A percentile compares a stretch with the other conserved stretches of the same genome.
phyloP scores from a whole-genome alignment of 192 early-diverging fungal genomes.

The Entomortierella chlamydospora region DNA sequence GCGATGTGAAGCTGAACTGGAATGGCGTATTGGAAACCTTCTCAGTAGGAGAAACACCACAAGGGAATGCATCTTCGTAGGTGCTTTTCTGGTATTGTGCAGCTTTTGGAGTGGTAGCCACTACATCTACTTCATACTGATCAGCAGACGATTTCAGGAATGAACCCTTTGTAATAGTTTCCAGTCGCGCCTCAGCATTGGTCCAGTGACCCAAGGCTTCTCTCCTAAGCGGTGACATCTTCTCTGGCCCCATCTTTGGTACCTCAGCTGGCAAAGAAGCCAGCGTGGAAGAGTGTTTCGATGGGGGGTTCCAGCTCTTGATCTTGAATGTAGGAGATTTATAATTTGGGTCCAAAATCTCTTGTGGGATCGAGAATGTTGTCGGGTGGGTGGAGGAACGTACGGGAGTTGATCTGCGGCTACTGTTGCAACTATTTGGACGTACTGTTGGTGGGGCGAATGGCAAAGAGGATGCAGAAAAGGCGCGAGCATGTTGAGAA shows the following conservation, averaged over 20 bases:
- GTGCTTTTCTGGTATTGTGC: background rate
- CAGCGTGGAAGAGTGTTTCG: background rate
- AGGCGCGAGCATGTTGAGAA: background rate
- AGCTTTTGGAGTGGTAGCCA: background rate
- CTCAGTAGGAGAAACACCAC: background rate
- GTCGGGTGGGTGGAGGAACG: background rate
- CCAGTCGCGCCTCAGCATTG: background rate
- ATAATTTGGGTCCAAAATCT: slow-evolving; percentile 47
- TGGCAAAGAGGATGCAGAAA: background rate
- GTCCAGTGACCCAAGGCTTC: slow-evolving; percentile 13
- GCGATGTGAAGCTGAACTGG: slow-evolving; percentile 44
- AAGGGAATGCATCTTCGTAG: background rate
- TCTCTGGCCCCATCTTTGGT: background rate
- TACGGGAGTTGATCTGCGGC: background rate
- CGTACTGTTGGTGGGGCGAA: background rate
- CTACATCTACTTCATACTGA: background rate
- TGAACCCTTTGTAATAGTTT: slow-evolving; percentile 9
- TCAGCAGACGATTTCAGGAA: background rate
- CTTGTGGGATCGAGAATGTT: slow-evolving; percentile 40
- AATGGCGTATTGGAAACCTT: background rate
- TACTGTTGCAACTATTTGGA: slow-evolving; percentile 11
- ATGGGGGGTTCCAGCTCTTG: slow-evolving; percentile 46
- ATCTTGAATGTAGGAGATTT: slow-evolving; percentile 39
- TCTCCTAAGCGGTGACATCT: background rate
- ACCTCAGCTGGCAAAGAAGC: background rate